These are phyloP conservation scores for Rhynchosporium secalis DNA, from an alignment of 2,329 filamentous ascomycete genomes.

Conservation along the genomic window DNA sequence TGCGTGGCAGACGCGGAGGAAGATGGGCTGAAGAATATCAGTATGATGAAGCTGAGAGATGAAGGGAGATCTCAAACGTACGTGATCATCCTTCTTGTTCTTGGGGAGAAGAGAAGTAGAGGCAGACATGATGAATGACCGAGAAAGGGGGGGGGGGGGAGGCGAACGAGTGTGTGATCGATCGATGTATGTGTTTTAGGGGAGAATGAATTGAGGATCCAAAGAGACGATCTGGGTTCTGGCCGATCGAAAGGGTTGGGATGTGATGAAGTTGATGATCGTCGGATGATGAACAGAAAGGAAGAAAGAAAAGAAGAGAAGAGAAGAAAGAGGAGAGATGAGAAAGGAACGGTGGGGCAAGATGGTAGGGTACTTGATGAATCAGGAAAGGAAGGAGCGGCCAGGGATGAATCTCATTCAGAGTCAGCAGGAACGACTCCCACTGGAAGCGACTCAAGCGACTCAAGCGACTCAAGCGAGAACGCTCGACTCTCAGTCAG, in stretches of 20 bases:
- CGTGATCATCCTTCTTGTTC: constrained; percentile 34
- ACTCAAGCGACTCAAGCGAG: too few relatives aligned
- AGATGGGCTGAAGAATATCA: constrained; percentile 36
- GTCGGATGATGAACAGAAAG: constrained; percentile 7
- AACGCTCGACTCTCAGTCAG: too few relatives aligned
- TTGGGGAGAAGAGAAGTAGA: constrained; percentile 40
- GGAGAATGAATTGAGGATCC: constrained; percentile 9
- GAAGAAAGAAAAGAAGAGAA: constrained; percentile 4
- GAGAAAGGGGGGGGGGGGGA: too few relatives aligned
- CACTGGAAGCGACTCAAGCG: too few relatives aligned
- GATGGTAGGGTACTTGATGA: background rate
- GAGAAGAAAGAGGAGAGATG: constrained; percentile 14
- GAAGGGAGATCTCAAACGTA: constrained; percentile 18
- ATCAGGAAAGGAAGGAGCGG: background rate
- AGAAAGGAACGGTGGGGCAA: background rate
- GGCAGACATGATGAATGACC: constrained; percentile 35
- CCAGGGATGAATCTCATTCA: too few relatives aligned
- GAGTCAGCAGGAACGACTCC: too few relatives aligned
- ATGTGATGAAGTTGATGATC: constrained; percentile 18
- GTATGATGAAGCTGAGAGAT: constrained; percentile 8
- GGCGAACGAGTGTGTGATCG: background rate
- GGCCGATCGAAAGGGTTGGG: constrained; percentile 2
- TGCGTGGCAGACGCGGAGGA: constrained; percentile 40
- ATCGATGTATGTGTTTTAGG: background rate
- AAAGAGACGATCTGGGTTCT: constrained; percentile 3